Evolutionary conservation across 2,329 filamentous ascomycete genomes (phyloP), one percentile per base, ranked within the genome.

Genomic region (Cordyceps cicadae): DNA sequence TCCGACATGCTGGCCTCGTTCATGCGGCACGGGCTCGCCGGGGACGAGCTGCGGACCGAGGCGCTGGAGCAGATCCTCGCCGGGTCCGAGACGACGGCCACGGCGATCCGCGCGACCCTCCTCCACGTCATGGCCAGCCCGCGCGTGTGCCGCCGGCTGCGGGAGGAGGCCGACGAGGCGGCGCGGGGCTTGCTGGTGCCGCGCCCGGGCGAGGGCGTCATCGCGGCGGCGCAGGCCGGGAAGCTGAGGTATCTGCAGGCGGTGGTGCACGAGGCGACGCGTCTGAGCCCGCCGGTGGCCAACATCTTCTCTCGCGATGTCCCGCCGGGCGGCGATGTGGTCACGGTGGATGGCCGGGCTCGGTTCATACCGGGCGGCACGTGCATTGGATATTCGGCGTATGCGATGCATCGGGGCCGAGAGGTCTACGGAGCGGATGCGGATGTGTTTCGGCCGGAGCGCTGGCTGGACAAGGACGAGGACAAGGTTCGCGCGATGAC

Each of bases 71-170:
- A 70, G 50, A 65, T 71, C 24, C 63, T 70, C 12, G 83, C 82
- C 0, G 83, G 83, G 1, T 81, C 81, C 0, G 83, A 86, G 63
- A 84, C 81, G 3, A 83, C 81, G 0, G 81, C 83, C 0, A 81
- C 80, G 0, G 77, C 77, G 2, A 76, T 86, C 11, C 77, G 83
- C 2, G 73, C 77, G 43, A 81, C 77, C 1, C 64, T 85, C 59
- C 74, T 85, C 24, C 76, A 81, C 66, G 67, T 85, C 60, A 75
- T 79, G 24, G 80, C 76, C n/a, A 78, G 75, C 26, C 78, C 79
- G 0, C 72, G 71, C 1, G 75, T 82, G 0, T 75, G 79, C 61
- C 60, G 64, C 4, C 77, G 74, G 70, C 70, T 86, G 0, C 75
- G 76, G 5, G 67, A 67, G 0, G 80, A 83, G 64, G 74, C 79